These are phyloP conservation scores for Aspergillus sp. DNA, from an alignment of 2,329 filamentous ascomycete genomes.

Conservation along the genomic window DNA sequence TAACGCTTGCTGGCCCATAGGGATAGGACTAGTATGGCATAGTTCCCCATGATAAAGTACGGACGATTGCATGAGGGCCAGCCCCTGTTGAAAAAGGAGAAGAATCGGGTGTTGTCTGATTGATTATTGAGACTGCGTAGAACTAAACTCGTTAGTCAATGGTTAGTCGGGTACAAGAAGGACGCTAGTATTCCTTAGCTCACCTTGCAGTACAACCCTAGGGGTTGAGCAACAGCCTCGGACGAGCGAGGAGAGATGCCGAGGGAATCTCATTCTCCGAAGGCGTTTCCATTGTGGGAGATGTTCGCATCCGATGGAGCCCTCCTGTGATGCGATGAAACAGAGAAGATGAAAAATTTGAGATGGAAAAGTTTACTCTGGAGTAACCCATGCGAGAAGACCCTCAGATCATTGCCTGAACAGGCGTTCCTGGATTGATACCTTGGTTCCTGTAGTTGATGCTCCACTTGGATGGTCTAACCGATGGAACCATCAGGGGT, in stretches of 20 bases:
- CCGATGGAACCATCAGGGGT: conserved; percentile 7
- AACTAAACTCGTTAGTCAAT: not conserved
- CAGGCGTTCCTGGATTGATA: conserved; percentile 5
- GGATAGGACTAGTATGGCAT: too few species aligned
- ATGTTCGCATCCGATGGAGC: too few species aligned
- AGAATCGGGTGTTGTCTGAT: conserved; percentile 3
- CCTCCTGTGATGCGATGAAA: not conserved
- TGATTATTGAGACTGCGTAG: conserved; percentile 9
- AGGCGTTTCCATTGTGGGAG: too few species aligned
- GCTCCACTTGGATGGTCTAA: conserved; percentile 11
- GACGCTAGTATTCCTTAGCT: not conserved
- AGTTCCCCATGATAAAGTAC: not conserved
- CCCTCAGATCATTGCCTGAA: conserved; percentile 6
- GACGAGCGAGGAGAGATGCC: not conserved
- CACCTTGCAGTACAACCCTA: not conserved
- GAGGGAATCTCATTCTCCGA: not conserved
- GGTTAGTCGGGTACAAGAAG: not conserved
- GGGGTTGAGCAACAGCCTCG: not conserved
- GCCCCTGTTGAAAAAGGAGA: not conserved
- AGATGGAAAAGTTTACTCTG: not conserved
- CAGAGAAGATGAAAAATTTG: not conserved
- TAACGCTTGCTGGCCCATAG: too few species aligned
- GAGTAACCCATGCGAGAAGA: not conserved
- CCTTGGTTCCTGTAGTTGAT: conserved; percentile 11
- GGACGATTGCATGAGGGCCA: not conserved